Base-by-base conservation (phyloP, 768 basidiomycete species). In the Leccinum imitatum region DNA sequence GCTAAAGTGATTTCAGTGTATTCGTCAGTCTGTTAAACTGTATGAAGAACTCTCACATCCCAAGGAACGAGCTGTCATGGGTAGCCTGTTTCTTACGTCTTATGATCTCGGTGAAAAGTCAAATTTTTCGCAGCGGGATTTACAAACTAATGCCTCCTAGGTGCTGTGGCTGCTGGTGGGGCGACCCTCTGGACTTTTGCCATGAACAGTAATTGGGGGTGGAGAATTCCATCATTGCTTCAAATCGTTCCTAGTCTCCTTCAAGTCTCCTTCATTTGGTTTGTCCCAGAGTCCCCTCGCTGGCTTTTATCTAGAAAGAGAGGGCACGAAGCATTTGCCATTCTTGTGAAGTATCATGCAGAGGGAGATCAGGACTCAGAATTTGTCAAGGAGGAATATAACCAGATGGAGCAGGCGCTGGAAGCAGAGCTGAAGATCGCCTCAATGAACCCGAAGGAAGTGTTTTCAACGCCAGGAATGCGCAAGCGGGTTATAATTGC, bases 261-360 rank as follows among this genome's bases (percentile, higher is more conserved):
- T 21, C 86, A 87, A 62, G 68, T 87, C 35, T 59, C 63, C n/a
- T 83, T 87, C 70, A 75, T 86, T 57, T 79, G 69, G 65, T 82
- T 83, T 64, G 74, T 87, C 17, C 85, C 86, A 8, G 86, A 87
- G 66, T 86, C 84, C 2, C 86, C 86, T 15, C 79, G 84, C 47
- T 87, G 85, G 85, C 76, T 87, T 3, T 74, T 87, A 35, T 80
- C 83, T 3, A 82, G 80, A 55, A 85, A 84, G 27, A 78, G 84
- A 21, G 69, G 70, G 2, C 76, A 77, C 0, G 82, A 85, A 58
- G 84, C 84, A 0, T 71, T 69, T 46, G 73, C 69, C 1, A 75
- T 83, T 35, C 75, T 86, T 15, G 78, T 73, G 6, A 83, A 84
- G 58, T 86, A 86, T 58, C 85, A 87, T 62, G 85, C 82, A 1